These are phyloP conservation scores for Ophiorrhiza pumila DNA, from an alignment of 257 asterid species.

Conservation along the genomic window DNA sequence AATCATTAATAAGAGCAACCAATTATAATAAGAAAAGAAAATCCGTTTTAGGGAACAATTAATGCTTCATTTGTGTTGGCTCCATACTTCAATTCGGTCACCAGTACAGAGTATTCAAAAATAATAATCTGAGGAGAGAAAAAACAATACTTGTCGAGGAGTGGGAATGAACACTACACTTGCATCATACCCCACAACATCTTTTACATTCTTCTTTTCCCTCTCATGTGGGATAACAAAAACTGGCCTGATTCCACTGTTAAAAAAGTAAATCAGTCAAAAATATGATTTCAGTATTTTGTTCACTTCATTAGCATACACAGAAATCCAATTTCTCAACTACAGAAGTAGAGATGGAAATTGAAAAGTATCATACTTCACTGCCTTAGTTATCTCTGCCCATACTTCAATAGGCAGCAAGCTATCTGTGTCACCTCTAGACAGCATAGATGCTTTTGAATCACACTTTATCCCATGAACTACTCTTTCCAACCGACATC, in stretches of 20 bases:
- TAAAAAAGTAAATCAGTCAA: too few species aligned
- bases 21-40: constrained; percentile 43
- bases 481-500: too few species aligned
- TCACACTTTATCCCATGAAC: too few species aligned
- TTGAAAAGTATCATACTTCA: constrained; percentile 36
- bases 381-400: constrained; percentile 58
- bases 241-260: too few species aligned
- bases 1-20: constrained; percentile 73
- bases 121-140: neutral
- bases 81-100: neutral
- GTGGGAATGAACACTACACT: constrained; percentile 75
- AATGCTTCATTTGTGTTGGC: neutral
- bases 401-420: constrained; percentile 73
- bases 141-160: constrained; percentile 68
- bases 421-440: constrained; percentile 77
- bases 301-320: too few species aligned
- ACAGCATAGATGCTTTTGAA: too few species aligned
- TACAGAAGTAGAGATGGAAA: neutral
- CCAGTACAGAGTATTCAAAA: neutral
- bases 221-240: too few species aligned
- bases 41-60: constrained; percentile 1
- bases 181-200: constrained; percentile 63
- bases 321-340: too few species aligned
- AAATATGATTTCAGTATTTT: too few species aligned
- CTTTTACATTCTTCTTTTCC: constrained; percentile 62